Evolutionary conservation across 148 eudicot species (phyloP).

Genomic region (Rhododendron simsii): DNA sequence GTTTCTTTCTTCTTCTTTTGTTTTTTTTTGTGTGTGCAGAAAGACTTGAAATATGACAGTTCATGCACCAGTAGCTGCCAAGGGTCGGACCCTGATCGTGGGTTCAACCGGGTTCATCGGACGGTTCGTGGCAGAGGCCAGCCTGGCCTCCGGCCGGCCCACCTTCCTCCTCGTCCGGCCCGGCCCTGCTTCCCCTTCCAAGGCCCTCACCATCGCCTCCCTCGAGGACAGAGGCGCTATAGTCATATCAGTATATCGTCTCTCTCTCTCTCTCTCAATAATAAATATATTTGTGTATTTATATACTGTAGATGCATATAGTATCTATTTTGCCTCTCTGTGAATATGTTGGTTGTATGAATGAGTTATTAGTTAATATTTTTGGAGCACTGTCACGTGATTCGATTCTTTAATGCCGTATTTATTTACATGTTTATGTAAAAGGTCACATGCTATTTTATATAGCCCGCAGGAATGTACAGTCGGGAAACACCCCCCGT

Average conservation of each 20-base stretch:
- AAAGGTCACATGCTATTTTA: too few relatives aligned
- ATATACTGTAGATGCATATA: too few relatives aligned
- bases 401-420: too few relatives aligned
- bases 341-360: too few relatives aligned
- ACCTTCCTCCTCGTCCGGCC: constrained; percentile 17
- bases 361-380: too few relatives aligned
- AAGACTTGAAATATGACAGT: background rate
- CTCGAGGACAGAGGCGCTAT: constrained; percentile 18
- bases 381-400: too few relatives aligned
- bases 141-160: constrained; percentile 12
- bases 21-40: background rate
- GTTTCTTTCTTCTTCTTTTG: background rate
- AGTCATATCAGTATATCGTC: background rate
- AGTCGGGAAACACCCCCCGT: too few relatives aligned
- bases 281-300: too few relatives aligned
- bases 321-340: too few relatives aligned
- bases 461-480: too few relatives aligned
- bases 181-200: constrained; percentile 2
- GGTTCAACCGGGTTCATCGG: constrained; percentile 26
- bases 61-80: constrained; percentile 4
- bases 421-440: too few relatives aligned
- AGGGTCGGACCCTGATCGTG: constrained; percentile 10
- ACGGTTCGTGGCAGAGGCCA: constrained; percentile 19
- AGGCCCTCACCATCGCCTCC: constrained; percentile 4
- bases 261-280: background rate